Base-by-base conservation (phyloP, 768 basidiomycete genomes). In the Calocybe gangraenosa region DNA sequence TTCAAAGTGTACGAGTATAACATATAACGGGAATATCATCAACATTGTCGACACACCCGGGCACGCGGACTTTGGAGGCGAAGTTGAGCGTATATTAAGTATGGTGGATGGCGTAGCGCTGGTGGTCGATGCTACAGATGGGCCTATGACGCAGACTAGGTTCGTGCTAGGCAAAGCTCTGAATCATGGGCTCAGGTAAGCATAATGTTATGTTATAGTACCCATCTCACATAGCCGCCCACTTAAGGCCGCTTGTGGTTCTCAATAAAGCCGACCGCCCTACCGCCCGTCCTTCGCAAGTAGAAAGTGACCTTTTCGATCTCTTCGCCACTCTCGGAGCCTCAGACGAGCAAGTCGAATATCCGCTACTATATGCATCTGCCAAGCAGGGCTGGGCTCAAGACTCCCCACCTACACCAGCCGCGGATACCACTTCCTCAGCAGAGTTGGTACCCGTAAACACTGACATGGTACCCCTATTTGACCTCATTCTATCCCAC, bases 21-120 rank as follows among this genome's bases (percentile, higher is more conserved):
- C 63, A 35, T 79, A 75, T 56, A 66, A 72, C 32, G 65, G 68
- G 2, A 72, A 70, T 52, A 63, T 73, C 3, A 76, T 79, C 50
- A 81, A 79, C 42, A 75, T 81, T 49, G 74, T 80, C 48, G 79
- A 81, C 53, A 81, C 79, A 0, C 79, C 78, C 0, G 78, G 79
- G 41, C 79, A 81, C 58, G 78, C 78, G 6, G 79, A 81, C 53
- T 79, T 81, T 60, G 78, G 78, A 25, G 78, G 78, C 44, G 79
- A 81, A 57, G 78, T 81, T 7, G 78, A 81, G 50, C 71, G 78
- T 42, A 73, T 79, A 2, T 65, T 78, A 65, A 75, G 76, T 48
- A 79, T 81, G 70, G 75, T 81, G 9, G 79, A 80, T 48, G 78
- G 78, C 21, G 78, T 79, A 9, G 76, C 76, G 11, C 67, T 81